Percentiles rank a stretch among this genome's conserved stretches.
Conservation (phyloP, 805 yeast genomes). For the Saccharomycopsis synnaedendra region DNA sequence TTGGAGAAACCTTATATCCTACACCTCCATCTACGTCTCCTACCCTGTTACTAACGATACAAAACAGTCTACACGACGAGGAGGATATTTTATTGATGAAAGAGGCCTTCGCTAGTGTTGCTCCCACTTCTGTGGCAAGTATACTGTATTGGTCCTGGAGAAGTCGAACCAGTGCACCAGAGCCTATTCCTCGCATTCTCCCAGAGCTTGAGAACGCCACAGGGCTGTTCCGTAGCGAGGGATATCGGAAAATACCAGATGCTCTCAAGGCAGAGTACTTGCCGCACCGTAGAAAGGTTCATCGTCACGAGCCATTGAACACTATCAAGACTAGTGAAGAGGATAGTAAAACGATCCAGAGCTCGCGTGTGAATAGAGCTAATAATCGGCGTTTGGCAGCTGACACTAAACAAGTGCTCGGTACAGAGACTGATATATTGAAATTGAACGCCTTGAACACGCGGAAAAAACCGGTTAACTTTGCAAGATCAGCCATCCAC, state of each 20-base stretch:
- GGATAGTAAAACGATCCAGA: conserved; percentile 30
- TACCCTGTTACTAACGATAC: conserved; percentile 38
- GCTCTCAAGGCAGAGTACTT: conserved; percentile 61
- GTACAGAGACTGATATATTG: conserved; percentile 71
- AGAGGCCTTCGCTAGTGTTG: conserved; percentile 27
- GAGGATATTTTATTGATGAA: conserved; percentile 57
- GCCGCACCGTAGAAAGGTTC: conserved; percentile 66
- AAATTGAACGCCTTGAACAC: conserved; percentile 80
- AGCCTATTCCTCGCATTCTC: conserved; percentile 23
- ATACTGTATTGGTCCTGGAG: conserved; percentile 62
- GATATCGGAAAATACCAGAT: conserved; percentile 65
- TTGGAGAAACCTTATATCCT: conserved; percentile 47
- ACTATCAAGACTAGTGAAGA: conserved; percentile 31
- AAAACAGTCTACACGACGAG: conserved; percentile 49
- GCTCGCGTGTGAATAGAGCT: conserved; percentile 80
- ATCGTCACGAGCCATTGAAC: conserved; percentile 50
- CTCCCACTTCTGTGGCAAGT: conserved; percentile 21
- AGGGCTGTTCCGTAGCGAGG: conserved; percentile 63
- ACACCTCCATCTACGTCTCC: conserved; percentile 20
- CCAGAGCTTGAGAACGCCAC: conserved; percentile 29
- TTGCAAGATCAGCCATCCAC: conserved; percentile 94
- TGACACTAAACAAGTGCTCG: conserved; percentile 68
- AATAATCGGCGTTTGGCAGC: conserved; percentile 82
- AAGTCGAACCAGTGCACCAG: conserved; percentile 24
- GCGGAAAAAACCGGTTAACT: conserved; percentile 88